phyloP scores from a whole-genome alignment of 768 basidiomycete species.

The Xerocomellus dryophilus region DNA sequence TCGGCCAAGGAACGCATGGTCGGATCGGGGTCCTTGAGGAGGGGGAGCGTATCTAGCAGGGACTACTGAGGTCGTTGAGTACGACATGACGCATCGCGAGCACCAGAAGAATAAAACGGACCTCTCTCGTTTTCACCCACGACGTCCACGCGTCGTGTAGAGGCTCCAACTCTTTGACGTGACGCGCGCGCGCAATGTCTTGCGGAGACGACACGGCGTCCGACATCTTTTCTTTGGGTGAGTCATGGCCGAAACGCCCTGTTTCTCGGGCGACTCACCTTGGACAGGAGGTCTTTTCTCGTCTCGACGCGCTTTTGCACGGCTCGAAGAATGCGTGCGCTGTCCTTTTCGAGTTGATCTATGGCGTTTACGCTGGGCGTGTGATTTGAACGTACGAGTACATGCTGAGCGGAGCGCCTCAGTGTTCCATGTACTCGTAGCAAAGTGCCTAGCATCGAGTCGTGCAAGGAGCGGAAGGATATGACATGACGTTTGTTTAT shows the following conservation, averaged over 20 bases:
- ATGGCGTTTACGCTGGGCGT: slow-evolving; percentile 14
- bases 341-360: slow-evolving; percentile 38
- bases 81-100: slow-evolving; percentile 1
- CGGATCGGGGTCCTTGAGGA: slow-evolving; percentile 72
- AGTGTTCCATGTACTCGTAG: slow-evolving; percentile 14
- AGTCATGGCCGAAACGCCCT: background rate
- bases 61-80: slow-evolving; percentile 47
- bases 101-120: slow-evolving; percentile 30
- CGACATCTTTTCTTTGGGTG: slow-evolving; percentile 40
- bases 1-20: slow-evolving; percentile 70
- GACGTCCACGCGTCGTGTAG: slow-evolving; percentile 65
- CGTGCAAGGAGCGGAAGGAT: background rate
- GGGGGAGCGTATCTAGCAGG: slow-evolving; percentile 55
- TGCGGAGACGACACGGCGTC: slow-evolving; percentile 51
- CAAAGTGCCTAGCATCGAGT: slow-evolving; percentile 12
- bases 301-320: slow-evolving; percentile 54
- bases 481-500: slow-evolving; percentile 5
- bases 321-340: slow-evolving; percentile 52
- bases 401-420: slow-evolving; percentile 11
- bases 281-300: slow-evolving; percentile 41
- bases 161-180: slow-evolving; percentile 66
- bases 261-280: slow-evolving; percentile 33
- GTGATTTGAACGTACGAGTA: slow-evolving; percentile 8
- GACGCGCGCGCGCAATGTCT: slow-evolving; percentile 57
- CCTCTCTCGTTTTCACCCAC: slow-evolving; percentile 57